These are phyloP conservation scores for Ceratocystis cubensis DNA, from an alignment of 2,329 filamentous ascomycete genomes.

Conservation along the genomic window DNA sequence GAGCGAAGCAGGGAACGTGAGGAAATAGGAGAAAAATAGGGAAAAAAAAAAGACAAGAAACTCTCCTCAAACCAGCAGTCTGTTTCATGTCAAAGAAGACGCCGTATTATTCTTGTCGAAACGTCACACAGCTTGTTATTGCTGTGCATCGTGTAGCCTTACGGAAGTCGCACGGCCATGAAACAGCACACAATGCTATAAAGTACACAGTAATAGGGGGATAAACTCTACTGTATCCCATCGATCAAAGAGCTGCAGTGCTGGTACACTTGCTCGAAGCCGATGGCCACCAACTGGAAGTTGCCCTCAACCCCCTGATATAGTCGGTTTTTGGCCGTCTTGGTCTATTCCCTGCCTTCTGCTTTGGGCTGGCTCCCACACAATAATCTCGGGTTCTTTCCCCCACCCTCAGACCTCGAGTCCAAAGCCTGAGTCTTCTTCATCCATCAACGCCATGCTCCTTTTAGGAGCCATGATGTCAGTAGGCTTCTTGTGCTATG, in stretches of 20 bases:
- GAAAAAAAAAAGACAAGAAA: slow-evolving; percentile 5
- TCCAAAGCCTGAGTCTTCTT: neutral
- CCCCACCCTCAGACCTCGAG: neutral
- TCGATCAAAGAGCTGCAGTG: neutral
- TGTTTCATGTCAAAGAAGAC: slow-evolving; percentile 6
- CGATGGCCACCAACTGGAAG: neutral
- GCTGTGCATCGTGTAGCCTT: slow-evolving; percentile 4
- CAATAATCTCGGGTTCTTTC: neutral
- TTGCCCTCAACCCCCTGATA: no score
- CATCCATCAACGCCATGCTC: neutral
- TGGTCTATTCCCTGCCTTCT: neutral
- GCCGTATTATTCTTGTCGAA: slow-evolving; percentile 8
- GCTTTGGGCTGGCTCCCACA: neutral
- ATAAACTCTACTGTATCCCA: neutral
- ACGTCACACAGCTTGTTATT: slow-evolving; percentile 2
- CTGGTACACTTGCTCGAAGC: neutral
- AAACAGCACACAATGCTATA: neutral
- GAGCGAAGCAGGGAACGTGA: neutral
- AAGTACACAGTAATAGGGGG: neutral
- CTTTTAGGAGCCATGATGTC: neutral
- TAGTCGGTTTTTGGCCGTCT: neutral
- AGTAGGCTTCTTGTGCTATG: neutral
- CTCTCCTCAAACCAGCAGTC: neutral
- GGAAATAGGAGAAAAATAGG: neutral
- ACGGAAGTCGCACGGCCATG: slow-evolving; percentile 1